Evolutionary conservation across 805 yeast species (phyloP), one percentile per base, ranked within the genome.

Genomic region (Torulaspora gathmanii): DNA sequence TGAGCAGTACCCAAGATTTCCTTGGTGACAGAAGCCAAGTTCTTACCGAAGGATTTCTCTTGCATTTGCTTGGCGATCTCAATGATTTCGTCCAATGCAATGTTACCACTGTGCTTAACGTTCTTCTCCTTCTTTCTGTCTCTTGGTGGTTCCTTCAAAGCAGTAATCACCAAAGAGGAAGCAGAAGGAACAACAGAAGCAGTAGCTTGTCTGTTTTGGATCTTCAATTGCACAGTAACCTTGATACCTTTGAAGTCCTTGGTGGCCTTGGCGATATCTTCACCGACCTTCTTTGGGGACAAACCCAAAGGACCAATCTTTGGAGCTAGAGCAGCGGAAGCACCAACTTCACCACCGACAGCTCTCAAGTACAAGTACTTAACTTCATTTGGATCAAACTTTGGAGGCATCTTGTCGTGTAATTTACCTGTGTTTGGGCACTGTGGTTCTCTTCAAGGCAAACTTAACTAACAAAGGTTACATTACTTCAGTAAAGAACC

Each of bases 101-200:
- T 82, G 91, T 91, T 93, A 80, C 99, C 99, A 73, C 82, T 83
- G 87, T 93, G 99, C 83, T 90, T 89, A 75, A 93, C 86, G 80
- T 93, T 91, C 93, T 93, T 93, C 73, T 93, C 98, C 95, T 93
- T 93, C 95, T 93, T 93, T 82, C 96, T 85, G 84, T 93, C 99
- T 86, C 99, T 91, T 72, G 96, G 96, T 64, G 99, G 89, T 82
- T 93, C 99, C 83, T 93, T 93, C 72, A 93, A 82, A 64, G 99
- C 99, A 72, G 96, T 88, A 77, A 93, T 93, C 72, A 93, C 96
- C 69, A 93, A 83, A 64, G 99, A 89, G 50, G 98, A 91, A 65
- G 99, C 99, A 73, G 98, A 83, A 78, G 99, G 99, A 54, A 93
- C 99, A 74, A 93, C 98, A 54, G 97, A 88, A 65, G 95, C 95